These are phyloP conservation scores for Neopestalotiopsis sp. DNA, from an alignment of 2,329 filamentous ascomycete species.

Conservation along the genomic window DNA sequence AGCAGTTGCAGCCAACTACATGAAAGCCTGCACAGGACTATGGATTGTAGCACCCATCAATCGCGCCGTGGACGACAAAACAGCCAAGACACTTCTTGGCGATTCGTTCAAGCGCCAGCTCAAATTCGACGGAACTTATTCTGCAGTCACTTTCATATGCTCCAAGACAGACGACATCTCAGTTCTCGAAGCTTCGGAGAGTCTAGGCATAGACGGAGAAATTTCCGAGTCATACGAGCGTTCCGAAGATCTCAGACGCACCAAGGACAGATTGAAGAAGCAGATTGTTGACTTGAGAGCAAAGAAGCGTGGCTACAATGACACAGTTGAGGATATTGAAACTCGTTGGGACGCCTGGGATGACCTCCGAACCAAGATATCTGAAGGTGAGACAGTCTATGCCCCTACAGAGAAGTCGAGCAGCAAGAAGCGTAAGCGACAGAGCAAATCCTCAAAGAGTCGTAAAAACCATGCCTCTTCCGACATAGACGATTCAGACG, in stretches of 20 bases:
- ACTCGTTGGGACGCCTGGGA: not conserved
- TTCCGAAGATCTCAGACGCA: not conserved
- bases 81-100: conserved; percentile 61
- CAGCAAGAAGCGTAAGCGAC: conserved; percentile 6
- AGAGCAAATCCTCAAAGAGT: not conserved
- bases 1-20: conserved; percentile 62
- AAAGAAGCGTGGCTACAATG: not conserved
- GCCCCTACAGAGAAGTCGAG: not conserved
- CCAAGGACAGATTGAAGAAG: not conserved
- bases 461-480: not conserved
- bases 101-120: conserved; percentile 64
- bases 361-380: not conserved
- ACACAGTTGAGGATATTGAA: not conserved
- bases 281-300: not conserved
- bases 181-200: conserved; percentile 35
- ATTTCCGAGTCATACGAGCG: conserved; percentile 13
- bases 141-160: conserved; percentile 57
- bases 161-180: conserved; percentile 31
- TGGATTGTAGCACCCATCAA: conserved; percentile 69
- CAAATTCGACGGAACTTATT: conserved; percentile 62
- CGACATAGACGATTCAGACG: not conserved
- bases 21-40: conserved; percentile 61
- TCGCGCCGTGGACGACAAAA: conserved; percentile 66
- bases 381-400: conserved; percentile 4
- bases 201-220: conserved; percentile 43